Evolutionary conservation across 305 asterid genomes (phyloP), one percentile per base, ranked within the genome.

Genomic region (Fraxinus floribunda): DNA sequence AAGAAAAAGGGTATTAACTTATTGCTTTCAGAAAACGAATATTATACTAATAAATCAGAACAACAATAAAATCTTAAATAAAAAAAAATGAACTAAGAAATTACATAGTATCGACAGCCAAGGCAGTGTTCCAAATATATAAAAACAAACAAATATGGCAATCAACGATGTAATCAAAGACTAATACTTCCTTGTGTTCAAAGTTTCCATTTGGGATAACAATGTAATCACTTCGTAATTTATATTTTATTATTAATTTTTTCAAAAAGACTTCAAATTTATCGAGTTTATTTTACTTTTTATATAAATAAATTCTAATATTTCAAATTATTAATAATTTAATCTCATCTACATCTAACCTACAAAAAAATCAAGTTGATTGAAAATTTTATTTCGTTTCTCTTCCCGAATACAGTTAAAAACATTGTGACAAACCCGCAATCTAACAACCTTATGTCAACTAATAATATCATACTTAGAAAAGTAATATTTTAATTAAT

Each of bases 151-250:
- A 70, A 81, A 80, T 15, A 80, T 9, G 55, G 75, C 30, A 38
- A 62, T 49, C 74, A 81, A 29, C 79, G 62, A 52, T 74, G 39
- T 35, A 75, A 75, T 44, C 76, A 81, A 81, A 55, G 32, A 64
- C 5, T 2, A 24, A 24, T 8, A 4, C 1, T 68, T 68, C 75
- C 39, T 68, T 15, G 75, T 5, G 15, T 68, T 3, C 72, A 22
- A 2, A 64, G 72, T 64, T 24, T 64, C 15, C 71, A 62, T 62
- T 55, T 55, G 10, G 64, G 64, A 55, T 16, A 49, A 49, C 62
- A 49, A 16, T 4, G 20, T 16, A 52, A 52, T n/a, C 22, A 52
- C 64, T 52, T 5, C 3, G 8, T 5, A 52, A 52, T 52, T 16
- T 4, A 49, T 52, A 52, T 52, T 52, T 52, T 5, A 16, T 16